Conservation (phyloP, 495 filamentous ascomycete species). For the Tetracladium marchalianum region DNA sequence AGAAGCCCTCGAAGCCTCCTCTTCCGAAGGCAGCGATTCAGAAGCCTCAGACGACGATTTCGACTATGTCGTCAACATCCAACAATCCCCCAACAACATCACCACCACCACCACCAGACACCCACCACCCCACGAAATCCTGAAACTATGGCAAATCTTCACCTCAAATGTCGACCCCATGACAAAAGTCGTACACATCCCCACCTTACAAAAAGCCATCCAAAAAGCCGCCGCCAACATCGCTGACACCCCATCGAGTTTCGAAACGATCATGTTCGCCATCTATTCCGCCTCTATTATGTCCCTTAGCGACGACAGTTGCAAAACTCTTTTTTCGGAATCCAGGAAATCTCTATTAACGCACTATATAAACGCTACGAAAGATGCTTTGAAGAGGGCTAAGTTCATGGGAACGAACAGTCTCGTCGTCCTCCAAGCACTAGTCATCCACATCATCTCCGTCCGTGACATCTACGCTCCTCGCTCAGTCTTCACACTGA, state of each 20-base stretch:
- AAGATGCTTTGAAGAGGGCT: constrained; percentile 64
- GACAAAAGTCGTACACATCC: constrained; percentile 55
- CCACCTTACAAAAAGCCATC: constrained; percentile 29
- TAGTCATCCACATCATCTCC: constrained; percentile 52
- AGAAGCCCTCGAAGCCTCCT: background rate
- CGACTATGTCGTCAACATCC: constrained; percentile 2
- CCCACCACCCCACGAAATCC: constrained; percentile 11
- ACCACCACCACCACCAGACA: constrained; percentile 12
- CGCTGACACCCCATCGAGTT: constrained; percentile 43
- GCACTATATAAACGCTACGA: constrained; percentile 65
- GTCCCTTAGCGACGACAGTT: constrained; percentile 48
- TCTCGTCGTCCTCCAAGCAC: constrained; percentile 64
- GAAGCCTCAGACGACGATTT: constrained; percentile 7
- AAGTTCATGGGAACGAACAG: constrained; percentile 65
- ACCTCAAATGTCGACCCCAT: constrained; percentile 58
- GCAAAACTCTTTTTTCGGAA: constrained; percentile 38
- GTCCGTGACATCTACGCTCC: constrained; percentile 25
- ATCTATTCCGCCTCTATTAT: constrained; percentile 70
- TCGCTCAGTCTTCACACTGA: constrained; percentile 46
- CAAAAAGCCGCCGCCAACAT: constrained; percentile 33
- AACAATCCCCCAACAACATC: background rate
- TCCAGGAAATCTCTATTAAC: constrained; percentile 42
- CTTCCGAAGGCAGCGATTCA: constrained; percentile 1
- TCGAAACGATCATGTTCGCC: constrained; percentile 64
- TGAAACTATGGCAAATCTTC: constrained; percentile 20